Evolutionary conservation across 345 rosid species (phyloP).

Genomic region (Populus nigra): DNA sequence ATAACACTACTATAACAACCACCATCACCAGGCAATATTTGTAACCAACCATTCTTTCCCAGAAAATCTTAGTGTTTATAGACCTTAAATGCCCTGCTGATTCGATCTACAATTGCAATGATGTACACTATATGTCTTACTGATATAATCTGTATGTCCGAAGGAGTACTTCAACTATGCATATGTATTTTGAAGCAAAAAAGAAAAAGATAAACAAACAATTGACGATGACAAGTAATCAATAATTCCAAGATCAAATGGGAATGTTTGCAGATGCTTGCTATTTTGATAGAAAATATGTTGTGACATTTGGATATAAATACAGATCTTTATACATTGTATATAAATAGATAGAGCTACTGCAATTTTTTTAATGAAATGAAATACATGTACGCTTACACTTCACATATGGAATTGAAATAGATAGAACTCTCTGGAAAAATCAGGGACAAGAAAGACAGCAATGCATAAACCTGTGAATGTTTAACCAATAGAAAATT

Average conservation of each 20-base stretch:
- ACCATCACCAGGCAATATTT: neutral
- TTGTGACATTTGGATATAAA: neutral
- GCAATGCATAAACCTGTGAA: conserved; percentile 79
- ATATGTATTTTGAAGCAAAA: neutral
- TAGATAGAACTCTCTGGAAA: conserved; percentile 73
- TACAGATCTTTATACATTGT: neutral
- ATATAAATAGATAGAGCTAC: neutral
- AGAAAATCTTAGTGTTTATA: neutral
- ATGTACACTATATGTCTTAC: neutral
- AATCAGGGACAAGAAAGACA: conserved; percentile 81
- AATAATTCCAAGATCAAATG: neutral
- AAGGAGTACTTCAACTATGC: neutral
- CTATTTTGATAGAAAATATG: neutral
- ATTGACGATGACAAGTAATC: neutral
- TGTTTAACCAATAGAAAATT: neutral
- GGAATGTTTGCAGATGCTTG: neutral
- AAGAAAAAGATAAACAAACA: neutral
- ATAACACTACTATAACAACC: neutral
- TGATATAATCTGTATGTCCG: neutral
- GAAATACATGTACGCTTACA: conserved; percentile 48
- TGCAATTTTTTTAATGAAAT: neutral
- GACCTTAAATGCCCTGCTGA: neutral
- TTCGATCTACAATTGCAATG: neutral
- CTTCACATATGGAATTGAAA: conserved; percentile 89
- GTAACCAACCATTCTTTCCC: neutral